phyloP scores from a whole-genome alignment of 2,329 filamentous ascomycete genomes.

The Paradendryphiella salina region DNA sequence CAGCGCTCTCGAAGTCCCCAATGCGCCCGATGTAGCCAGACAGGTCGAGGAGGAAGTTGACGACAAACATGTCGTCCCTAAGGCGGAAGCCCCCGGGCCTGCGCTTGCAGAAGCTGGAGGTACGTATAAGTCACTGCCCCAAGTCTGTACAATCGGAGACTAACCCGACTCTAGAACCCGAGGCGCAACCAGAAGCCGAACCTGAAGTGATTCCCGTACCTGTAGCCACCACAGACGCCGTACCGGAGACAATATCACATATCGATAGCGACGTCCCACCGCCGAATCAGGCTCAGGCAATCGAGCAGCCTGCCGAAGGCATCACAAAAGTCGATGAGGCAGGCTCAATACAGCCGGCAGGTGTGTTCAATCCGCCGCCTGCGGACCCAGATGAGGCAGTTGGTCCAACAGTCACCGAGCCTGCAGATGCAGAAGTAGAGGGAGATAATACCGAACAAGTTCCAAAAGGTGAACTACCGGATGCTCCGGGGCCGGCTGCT shows the following conservation, averaged over 20 bases:
- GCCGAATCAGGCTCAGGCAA: slow-evolving; percentile 17
- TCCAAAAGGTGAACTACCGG: slow-evolving; percentile 19
- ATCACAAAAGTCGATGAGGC: slow-evolving; percentile 22
- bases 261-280: slow-evolving; percentile 26
- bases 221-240: slow-evolving; percentile 20
- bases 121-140: slow-evolving; percentile 4
- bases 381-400: slow-evolving; percentile 24
- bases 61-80: not conserved
- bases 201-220: slow-evolving; percentile 13
- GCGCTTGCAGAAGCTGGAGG: slow-evolving; percentile 31
- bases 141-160: not conserved
- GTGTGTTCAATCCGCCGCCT: slow-evolving; percentile 21
- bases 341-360: slow-evolving; percentile 19
- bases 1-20: slow-evolving; percentile 9
- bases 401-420: slow-evolving; percentile 24
- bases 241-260: slow-evolving; percentile 28
- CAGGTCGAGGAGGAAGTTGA: slow-evolving; percentile 11
- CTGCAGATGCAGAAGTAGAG: slow-evolving; percentile 18
- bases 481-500: slow-evolving; percentile 30
- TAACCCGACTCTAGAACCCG: slow-evolving; percentile 18
- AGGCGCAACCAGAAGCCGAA: slow-evolving; percentile 8
- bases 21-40: slow-evolving; percentile 7
- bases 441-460: slow-evolving; percentile 5
- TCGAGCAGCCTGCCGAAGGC: slow-evolving; percentile 22
- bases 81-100: slow-evolving; percentile 12